Evolutionary conservation across 2,329 filamentous ascomycete species (phyloP), one percentile per base, ranked within the genome.

Genomic region (Aureobasidium leucospermi): DNA sequence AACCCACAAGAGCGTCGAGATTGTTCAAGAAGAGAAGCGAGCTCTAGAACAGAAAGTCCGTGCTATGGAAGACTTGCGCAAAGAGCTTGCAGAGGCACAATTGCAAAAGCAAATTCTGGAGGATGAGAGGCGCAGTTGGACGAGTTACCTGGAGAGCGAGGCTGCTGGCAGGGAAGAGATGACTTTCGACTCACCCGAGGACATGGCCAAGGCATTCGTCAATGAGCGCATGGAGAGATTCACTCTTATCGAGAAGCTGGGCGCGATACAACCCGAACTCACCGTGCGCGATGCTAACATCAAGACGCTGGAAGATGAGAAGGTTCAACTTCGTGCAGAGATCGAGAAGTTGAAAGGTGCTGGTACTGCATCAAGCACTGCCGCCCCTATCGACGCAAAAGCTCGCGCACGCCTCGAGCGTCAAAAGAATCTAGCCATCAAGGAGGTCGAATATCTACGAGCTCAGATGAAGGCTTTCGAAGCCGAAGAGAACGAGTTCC

Each of bases 11-110:
- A 90, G 89, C n/a, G 86, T 96, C 1, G 90, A 96, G 68, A 83
- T 99, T 2, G 88, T 97, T 0, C 91, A 99, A 70, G 94, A 99
- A 71, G 91, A 99, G 76, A 97, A 97, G 78, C 81, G 89, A 63
- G 84, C 85, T 0, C 76, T 99, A 23, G 87, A 94, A 71, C 85
- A 86, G 34, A 90, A 85, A 68, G 72, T 99, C 1, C 85, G 90
- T 62, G 79, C 87, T 39, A 87, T 93, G 72, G 85, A 89, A 60
- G 79, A 83, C 11, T 68, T 96, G 9, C 85, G 94, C 67, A 79
- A 83, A 31, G 89, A 96, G 68, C 78, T 97, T 11, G 81, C 84
- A 9, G 93, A 96, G 70, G 83, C 88, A 19, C 83, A 88, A 63
- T 80, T 96, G 41, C 91, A 96, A 68, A 86, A 89, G 58, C 89